Evolutionary conservation across 1,284 basidiomycete species (phyloP), one percentile per base, ranked within the genome.

Genomic region (Golubevia sp.): DNA sequence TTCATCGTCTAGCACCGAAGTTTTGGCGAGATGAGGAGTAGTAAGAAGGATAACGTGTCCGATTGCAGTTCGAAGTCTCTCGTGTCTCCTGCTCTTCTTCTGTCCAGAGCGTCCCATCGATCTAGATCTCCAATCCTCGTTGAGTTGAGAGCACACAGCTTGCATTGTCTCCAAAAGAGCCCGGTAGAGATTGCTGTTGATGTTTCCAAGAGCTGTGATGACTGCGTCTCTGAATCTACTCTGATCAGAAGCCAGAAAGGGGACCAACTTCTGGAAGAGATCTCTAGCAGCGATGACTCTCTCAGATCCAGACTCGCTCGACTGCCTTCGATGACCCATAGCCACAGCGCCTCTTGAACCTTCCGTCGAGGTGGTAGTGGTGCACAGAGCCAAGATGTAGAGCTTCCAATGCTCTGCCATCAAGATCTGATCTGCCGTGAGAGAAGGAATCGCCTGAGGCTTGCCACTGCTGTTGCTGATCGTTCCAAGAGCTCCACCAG

Each of bases 11-110:
- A 89, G 86, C 2, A 90, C 89, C 51, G 90, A 88, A 56, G 91
- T 88, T 59, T 91, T 88, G 64, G 91, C 89, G 56, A 96, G 86
- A 50, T 90, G 87, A 57, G 90, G 90, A 1, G 94, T 90, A 0
- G 94, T 94, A 27, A 95, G 87, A 75, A 90, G 90, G 79, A 95
- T 94, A 30, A 96, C 94, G 53, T 92, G 90, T 5, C 92, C 92
- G n/a, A 96, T 90, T 13, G 93, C 91, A 0, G 92, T 92, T 84
- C 92, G 92, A 49, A 96, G 87, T 15, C 92, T 89, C 68, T 92
- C 91, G 71, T 93, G 91, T 54, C 90, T 87, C 52, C 91, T 88
- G 57, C 87, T 88, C 3, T 91, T 88, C 52, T 83, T 70, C 52
- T 67, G 52, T 1, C 67, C 68, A 49, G 53, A 66, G 23, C 70